Percentiles rank a stretch among this genome's conserved stretches.
These are phyloP conservation scores for Penicillium canariense DNA, from an alignment of 495 filamentous ascomycete genomes.

Conservation along the genomic window DNA sequence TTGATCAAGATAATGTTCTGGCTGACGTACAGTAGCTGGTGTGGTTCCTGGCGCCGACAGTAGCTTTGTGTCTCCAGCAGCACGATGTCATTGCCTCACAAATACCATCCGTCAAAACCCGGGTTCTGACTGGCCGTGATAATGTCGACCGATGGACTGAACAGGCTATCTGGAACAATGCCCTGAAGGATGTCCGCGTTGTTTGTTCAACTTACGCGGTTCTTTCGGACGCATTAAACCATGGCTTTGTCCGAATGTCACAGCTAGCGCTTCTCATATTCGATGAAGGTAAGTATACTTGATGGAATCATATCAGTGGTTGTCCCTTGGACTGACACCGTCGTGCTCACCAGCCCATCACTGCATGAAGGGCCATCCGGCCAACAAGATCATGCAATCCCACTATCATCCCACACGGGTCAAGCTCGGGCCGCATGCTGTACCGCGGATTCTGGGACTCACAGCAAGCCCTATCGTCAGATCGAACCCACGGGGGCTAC, in stretches of 20 bases:
- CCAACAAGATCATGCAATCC: slow-evolving; percentile 73
- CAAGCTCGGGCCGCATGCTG: slow-evolving; percentile 28
- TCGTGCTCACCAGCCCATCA: slow-evolving; percentile 25
- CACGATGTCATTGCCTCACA: slow-evolving; percentile 57
- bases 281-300: slow-evolving; percentile 81
- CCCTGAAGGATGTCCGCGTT: slow-evolving; percentile 64
- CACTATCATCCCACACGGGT: slow-evolving; percentile 61
- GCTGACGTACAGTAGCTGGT: slow-evolving; percentile 52
- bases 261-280: slow-evolving; percentile 73
- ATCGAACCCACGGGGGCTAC: slow-evolving; percentile 29
- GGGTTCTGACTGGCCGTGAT: slow-evolving; percentile 65
- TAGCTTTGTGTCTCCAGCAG: slow-evolving; percentile 74
- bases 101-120: slow-evolving; percentile 60
- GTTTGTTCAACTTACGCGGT: slow-evolving; percentile 78
- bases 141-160: slow-evolving; percentile 74
- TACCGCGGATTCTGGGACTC: slow-evolving; percentile 78
- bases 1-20: neutral
- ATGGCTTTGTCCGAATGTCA: slow-evolving; percentile 73
- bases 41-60: slow-evolving; percentile 85
- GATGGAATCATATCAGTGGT: neutral
- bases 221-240: slow-evolving; percentile 72
- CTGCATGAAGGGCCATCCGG: slow-evolving; percentile 52
- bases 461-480: slow-evolving; percentile 79
- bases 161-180: slow-evolving; percentile 67
- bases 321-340: neutral